Percentiles rank a stretch among this genome's conserved stretches.
Evolutionary conservation across 495 filamentous ascomycete species (phyloP).

Genomic region (Xylaria scruposa): DNA sequence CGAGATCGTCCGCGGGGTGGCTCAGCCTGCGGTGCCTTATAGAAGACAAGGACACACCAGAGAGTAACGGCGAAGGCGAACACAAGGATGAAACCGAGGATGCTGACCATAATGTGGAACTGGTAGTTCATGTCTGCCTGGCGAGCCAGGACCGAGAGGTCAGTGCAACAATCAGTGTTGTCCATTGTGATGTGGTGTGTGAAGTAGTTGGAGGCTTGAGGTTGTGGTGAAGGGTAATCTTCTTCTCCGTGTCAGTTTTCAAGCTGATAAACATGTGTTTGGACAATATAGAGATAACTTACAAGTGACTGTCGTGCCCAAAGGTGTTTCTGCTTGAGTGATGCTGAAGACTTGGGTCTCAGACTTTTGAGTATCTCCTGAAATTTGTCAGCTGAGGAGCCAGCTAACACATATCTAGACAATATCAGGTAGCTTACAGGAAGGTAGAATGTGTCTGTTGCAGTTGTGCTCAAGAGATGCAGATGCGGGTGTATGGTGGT

Average conservation of each 20-base stretch:
- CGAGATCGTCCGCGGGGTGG: not conserved
- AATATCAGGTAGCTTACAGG: not conserved
- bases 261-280: not conserved
- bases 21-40: not conserved
- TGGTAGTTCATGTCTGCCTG: not conserved
- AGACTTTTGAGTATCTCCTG: not conserved
- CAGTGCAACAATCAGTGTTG: not conserved
- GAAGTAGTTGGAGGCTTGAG: not conserved
- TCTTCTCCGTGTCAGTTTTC: not conserved
- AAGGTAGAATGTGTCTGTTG: not conserved
- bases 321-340: not conserved
- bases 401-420: not conserved
- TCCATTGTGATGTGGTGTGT: not conserved
- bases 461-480: not conserved
- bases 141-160: not conserved
- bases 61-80: not conserved
- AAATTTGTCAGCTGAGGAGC: not conserved
- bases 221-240: not conserved
- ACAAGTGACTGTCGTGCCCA: not conserved
- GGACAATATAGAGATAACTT: not conserved
- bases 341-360: not conserved
- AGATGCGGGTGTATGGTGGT: not conserved
- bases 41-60: not conserved
- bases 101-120: not conserved
- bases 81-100: not conserved